Evolutionary conservation across 768 basidiomycete species (phyloP), one percentile per base, ranked within the genome.

Genomic region (Coprinopsis sp.): DNA sequence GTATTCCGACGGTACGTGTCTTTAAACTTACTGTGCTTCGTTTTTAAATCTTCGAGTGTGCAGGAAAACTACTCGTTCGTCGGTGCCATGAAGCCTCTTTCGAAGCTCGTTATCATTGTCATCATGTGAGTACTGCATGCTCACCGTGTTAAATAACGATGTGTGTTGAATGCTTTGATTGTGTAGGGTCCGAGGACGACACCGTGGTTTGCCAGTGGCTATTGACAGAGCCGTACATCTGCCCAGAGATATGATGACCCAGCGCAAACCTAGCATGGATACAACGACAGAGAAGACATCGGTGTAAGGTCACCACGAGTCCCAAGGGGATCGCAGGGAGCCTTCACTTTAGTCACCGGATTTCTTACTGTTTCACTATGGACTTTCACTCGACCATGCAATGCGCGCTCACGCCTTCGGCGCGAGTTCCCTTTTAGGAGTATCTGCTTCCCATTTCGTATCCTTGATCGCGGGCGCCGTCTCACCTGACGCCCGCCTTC

Each of bases 201-300:
- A 88, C 62, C 72, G 86, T 54, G 86, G 85, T 2, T 54, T 85
- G 3, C 82, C 82, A 27, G 77, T 84, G 10, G 82, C 82, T 3
- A 73, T 86, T 14, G 82, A 84, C 63, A 71, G 81, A 43, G 81
- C 83, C 6, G 66, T 72, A 5, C 46, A 68, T 23, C 56, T 71
- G 1, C 71, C 71, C 3, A 60, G 42, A n/a, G 71, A 72, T 23
- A 54, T 71, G 43, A 52, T 62, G 1, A 47, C 50, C n/a, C n/a
- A n/a, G 3, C 41, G 38, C 46, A 51, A n/a, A 34, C 24, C 29
- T 19, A 38, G 13, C 14, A 14, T 21, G 14, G 22, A 38, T 5
- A 38, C 22, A 19, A 3, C 4, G 14, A 38, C 13, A 12, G 22
- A 23, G 21, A 38, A 23, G 37, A 12, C 21, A 21, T 21, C 13